Base-by-base conservation (phyloP, 345 rosid genomes). In the Eucalyptus pumila region DNA sequence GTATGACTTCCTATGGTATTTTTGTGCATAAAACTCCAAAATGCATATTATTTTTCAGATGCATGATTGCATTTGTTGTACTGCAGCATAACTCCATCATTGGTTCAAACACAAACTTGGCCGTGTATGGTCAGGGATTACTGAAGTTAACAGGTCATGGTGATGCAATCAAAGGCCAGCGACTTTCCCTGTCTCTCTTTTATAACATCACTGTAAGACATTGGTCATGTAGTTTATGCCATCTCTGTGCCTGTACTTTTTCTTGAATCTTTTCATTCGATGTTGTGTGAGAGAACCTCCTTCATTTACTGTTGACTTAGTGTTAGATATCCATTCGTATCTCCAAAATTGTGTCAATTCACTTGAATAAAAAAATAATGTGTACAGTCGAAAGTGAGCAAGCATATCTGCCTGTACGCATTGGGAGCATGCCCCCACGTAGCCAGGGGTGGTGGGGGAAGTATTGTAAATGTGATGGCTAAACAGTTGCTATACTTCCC, bases 111-210 rank as follows among this genome's bases (percentile, higher is more conserved):
- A 88, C 98, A 42, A 98, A 98, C 91, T 91, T 98, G 94, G 99
- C 96, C 34, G 87, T 97, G 89, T 95, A 96, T 93, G 99, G 99
- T 89, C 99, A 98, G 93, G 99, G 99, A 87, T 92, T 96, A 89
- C 91, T 98, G 90, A 90, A 90, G 89, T 93, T 97, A 91, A 94
- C 95, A 17, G 99, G 99, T 88, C 94, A 69, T 88, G 98, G 99
- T 88, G 98, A 98, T 93, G 96, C 96, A 91, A 96, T 98, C 94
- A 95, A 91, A 92, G 96, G 96, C 95, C 99, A 97, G 92, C 93
- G 98, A 89, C 98, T 98, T 91, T 96, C 97, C 49, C 92, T 98
- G 88, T 96, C 99, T 92, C 96, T 95, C 86, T 98, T 98, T 92
- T 98, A 97, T 92, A 98, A 97, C 91, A 94, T 98, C 89, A 96